Evolutionary conservation across 1,284 basidiomycete genomes (phyloP).

Genomic region (Heterobasidion parviporum): DNA sequence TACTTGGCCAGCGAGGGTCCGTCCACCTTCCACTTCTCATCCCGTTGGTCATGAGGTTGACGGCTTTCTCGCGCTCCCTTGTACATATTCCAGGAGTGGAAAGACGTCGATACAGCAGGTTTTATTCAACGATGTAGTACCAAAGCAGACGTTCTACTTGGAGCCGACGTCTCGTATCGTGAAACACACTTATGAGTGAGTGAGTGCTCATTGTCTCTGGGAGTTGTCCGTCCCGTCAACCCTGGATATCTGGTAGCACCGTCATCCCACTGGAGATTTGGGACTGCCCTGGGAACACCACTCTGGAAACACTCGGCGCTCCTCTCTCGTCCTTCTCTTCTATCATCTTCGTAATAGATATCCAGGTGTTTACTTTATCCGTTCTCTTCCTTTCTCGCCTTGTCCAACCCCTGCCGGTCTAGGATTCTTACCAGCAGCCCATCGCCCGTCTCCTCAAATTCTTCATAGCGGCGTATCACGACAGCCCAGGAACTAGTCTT

Average conservation of each 20-base stretch:
- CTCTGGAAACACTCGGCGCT: conserved; percentile 66
- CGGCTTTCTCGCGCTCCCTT: neutral
- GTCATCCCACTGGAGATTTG: conserved; percentile 91
- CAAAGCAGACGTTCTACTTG: conserved; percentile 89
- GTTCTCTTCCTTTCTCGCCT: neutral
- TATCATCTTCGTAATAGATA: conserved; percentile 95
- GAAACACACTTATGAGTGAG: conserved; percentile 78
- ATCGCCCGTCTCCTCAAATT: conserved; percentile 76
- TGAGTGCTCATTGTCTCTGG: conserved; percentile 12
- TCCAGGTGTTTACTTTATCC: conserved; percentile 42
- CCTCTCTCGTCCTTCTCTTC: conserved; percentile 71
- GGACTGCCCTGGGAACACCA: conserved; percentile 87
- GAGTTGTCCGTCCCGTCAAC: neutral
- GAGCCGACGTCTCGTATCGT: conserved; percentile 78
- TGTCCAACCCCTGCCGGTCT: neutral
- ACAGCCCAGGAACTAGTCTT: conserved; percentile 75
- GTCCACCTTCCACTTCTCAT: conserved; percentile 8
- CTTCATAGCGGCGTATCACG: conserved; percentile 64
- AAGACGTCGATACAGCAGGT: conserved; percentile 92
- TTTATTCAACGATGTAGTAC: conserved; percentile 77
- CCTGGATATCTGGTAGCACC: conserved; percentile 43
- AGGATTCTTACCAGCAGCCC: conserved; percentile 51
- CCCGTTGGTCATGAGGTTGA: neutral
- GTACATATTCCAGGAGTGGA: conserved; percentile 55
- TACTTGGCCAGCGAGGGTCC: conserved; percentile 75